These are phyloP conservation scores for Cladosporium sp. DNA, from an alignment of 2,329 filamentous ascomycete species.

Conservation along the genomic window DNA sequence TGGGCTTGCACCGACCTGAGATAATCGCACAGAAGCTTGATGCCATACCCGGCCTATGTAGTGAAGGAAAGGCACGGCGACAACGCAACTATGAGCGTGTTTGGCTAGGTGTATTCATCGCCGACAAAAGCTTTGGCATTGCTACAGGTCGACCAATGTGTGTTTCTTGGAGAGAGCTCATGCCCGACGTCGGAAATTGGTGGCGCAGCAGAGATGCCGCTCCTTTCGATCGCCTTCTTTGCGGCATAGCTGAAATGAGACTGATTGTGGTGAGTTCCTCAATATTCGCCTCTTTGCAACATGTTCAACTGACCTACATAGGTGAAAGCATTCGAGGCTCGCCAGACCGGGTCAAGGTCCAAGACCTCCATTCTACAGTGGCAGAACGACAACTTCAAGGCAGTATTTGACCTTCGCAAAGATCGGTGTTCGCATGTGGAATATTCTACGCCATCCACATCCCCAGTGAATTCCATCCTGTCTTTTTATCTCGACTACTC, in stretches of 20 bases:
- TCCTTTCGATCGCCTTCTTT: conserved; percentile 3
- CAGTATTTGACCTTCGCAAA: conserved; percentile 1
- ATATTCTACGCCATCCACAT: not conserved
- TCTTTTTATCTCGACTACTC: conserved; percentile 10
- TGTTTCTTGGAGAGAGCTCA: conserved; percentile 9
- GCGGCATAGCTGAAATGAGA: conserved; percentile 7
- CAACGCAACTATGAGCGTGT: conserved; percentile 7
- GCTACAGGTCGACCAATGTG: conserved; percentile 6
- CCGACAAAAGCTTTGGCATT: conserved; percentile 10
- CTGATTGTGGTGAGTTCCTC: not conserved
- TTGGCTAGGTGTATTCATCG: conserved; percentile 7
- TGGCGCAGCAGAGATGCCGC: not conserved
- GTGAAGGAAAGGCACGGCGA: not conserved
- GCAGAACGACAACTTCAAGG: not conserved
- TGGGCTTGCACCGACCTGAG: conserved; percentile 2
- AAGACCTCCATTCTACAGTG: conserved; percentile 1
- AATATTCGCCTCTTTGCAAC: not conserved
- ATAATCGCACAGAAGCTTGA: conserved; percentile 3
- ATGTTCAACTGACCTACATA: not conserved
- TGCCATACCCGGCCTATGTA: conserved; percentile 1
- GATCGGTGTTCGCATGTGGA: not conserved
- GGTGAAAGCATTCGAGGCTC: conserved; percentile 9
- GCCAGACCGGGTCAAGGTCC: not conserved
- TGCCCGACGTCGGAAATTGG: conserved; percentile 8
- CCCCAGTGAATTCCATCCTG: not conserved